Base-by-base conservation (phyloP, 1,139 yeast genomes). In the Kodamaea plutei region DNA sequence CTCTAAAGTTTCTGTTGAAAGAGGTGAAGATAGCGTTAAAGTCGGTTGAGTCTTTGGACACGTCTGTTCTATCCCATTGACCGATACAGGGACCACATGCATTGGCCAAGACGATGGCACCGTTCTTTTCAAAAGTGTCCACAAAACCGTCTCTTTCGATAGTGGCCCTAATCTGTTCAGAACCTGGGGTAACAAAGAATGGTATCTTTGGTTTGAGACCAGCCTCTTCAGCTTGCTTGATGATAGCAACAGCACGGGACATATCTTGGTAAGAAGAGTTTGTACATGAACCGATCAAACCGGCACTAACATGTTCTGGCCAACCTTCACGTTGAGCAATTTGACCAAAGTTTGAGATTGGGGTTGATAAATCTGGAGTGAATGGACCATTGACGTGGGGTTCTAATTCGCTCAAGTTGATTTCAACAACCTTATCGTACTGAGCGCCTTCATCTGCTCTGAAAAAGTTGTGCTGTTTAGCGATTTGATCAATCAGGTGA, bases 81-180 rank as follows among this genome's bases (percentile, higher is more conserved):
- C 98, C 98, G 52, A 91, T 91, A 70, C 98, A 91, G 43, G 97
- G 98, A 37, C 98, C 98, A 69, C 98, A 91, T 10, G 98, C 98
- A 54, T 91, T 91, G 25, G 97, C 96, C 43, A 91, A 69, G 11
- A 91, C 96, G 33, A 78, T 71, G 30, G 95, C 97, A 35, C 96
- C 96, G 48, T 81, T 83, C 29, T 79, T 72, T 55, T 81, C 80
- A 54, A 91, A 87, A 22, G 83, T 78, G 25, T 81, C 74, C 35
- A 84, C 76, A 43, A 84, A 70, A 11, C 97, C 97, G 55, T 91
- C 97, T 58, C 96, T 79, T 61, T 87, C 96, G 47, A 91, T 82
- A 28, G 98, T 91, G 31, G 98, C 97, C 59, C 97, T 79, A 48
- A 91, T 85, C 64, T 88, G 96, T 65, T 91, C 98, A n/a, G 96